phyloP scores from a whole-genome alignment of 306 rosid genomes.

The Pachyrhizus erosus region DNA sequence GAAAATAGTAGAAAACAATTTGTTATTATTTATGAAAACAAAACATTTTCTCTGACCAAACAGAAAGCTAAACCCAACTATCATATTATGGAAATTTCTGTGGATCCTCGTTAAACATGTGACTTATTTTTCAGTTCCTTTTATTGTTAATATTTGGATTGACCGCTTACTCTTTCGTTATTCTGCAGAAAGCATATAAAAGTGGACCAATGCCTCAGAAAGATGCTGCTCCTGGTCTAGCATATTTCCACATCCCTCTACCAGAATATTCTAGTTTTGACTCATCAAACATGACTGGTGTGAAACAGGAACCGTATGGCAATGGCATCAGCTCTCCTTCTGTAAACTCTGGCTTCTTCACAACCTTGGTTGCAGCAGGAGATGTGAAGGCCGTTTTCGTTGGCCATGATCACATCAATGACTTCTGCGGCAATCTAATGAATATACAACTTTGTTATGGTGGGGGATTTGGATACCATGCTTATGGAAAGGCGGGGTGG shows the following conservation, averaged over 20 bases:
- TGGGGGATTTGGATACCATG: constrained; percentile 97
- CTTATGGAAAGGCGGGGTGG: constrained; percentile 97
- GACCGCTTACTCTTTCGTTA: background rate
- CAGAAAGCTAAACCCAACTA: no score
- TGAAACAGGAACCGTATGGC: constrained; percentile 57
- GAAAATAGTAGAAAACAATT: background rate
- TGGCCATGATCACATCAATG: constrained; percentile 94
- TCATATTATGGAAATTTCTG: constrained; percentile 10
- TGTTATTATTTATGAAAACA: background rate
- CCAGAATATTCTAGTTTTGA: constrained; percentile 80
- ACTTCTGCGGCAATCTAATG: constrained; percentile 79
- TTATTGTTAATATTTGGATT: constrained; percentile 9
- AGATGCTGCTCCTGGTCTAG: constrained; percentile 81
- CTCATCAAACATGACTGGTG: constrained; percentile 77
- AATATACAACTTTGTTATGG: constrained; percentile 81
- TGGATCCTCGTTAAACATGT: constrained; percentile 9
- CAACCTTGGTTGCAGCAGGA: constrained; percentile 81
- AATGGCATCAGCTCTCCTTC: constrained; percentile 81
- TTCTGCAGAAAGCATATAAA: constrained; percentile 68
- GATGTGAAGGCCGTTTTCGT: constrained; percentile 90
- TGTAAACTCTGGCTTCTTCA: constrained; percentile 94
- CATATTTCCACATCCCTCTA: constrained; percentile 90
- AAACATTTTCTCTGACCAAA: background rate
- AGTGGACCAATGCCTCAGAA: constrained; percentile 67
- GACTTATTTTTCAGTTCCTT: constrained; percentile 35